Base-by-base conservation (phyloP, 2,329 filamentous ascomycete genomes). In the Macroventuria anomochaeta region DNA sequence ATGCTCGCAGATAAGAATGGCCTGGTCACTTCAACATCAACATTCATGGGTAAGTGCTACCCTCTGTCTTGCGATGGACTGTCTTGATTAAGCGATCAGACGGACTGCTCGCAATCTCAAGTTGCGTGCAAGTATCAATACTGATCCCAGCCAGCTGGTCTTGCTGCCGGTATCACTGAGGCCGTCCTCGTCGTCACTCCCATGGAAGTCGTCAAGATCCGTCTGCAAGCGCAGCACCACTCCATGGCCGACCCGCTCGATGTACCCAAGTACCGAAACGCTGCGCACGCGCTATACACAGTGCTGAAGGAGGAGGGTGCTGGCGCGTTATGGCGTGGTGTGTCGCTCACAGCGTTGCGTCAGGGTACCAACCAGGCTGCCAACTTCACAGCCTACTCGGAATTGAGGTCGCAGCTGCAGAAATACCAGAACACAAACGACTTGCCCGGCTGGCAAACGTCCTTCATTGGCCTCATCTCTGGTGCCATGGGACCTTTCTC, bases 151-250 rank as follows among this genome's bases (percentile, higher is more conserved):
- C 46, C 60, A 87, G 91, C 95, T 66, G 95, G 95, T 71, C 87
- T 99, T 38, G 85, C 90, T 20, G 95, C 95, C 21, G 95, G 95
- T 77, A 87, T 99, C 15, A 97, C 95, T 17, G 95, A 99, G 83
- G 95, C 95, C 61, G 93, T 99, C 37, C 88, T 90, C 41, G 91
- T 99, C 44, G 95, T 99, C 51, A 97, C 93, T 25, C 95, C 95
- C 5, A 99, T 99, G 95, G 95, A 99, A 80, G 95, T 99, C 58
- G 86, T 99, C 78, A 99, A 99, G 85, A 99, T 99, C 74, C 90
- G 95, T 41, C 85, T 99, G 65, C 95, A 99, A 82, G 93, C 93
- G 4, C 95, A 99, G 79, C 91, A 97, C 80, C 95, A 99, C 85
- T 91, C 87, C 74, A 95, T 99, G 88, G 92, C 95, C 41, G 95